phyloP scores from a whole-genome alignment of 2,329 filamentous ascomycete species.

The Blumeria hordei region DNA sequence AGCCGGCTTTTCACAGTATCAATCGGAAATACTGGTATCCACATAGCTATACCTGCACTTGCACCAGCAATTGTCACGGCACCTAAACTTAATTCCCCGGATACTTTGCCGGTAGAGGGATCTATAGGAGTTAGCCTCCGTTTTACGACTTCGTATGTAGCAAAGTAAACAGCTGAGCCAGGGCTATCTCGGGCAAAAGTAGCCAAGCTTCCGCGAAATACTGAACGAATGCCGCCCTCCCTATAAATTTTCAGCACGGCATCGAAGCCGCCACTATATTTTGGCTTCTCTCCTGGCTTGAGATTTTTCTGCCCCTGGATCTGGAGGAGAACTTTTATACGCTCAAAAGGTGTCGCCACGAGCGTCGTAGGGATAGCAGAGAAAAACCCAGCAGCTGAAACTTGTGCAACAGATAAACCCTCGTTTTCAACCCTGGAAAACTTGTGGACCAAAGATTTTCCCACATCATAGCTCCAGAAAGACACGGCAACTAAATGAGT shows the following conservation, averaged over 20 bases:
- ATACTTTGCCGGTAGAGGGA: conserved; percentile 42
- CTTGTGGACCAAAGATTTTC: conserved; percentile 62
- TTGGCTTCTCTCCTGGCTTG: conserved; percentile 72
- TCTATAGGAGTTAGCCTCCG: conserved; percentile 63
- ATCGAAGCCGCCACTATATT: conserved; percentile 68
- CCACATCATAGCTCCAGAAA: conserved; percentile 80
- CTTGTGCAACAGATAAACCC: conserved; percentile 60
- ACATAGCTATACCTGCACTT: conserved; percentile 89
- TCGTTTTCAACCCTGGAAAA: conserved; percentile 42
- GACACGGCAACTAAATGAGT: conserved; percentile 34
- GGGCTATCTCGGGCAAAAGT: conserved; percentile 87
- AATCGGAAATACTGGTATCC: conserved; percentile 94
- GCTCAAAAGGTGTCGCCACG: conserved; percentile 98
- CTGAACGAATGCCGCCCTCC: conserved; percentile 70
- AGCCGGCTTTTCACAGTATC: conserved; percentile 89
- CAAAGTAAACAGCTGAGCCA: conserved; percentile 86
- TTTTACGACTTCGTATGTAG: conserved; percentile 93
- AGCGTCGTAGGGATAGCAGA: conserved; percentile 91
- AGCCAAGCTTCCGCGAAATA: conserved; percentile 77
- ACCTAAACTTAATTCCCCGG: conserved; percentile 53
- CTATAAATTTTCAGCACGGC: conserved; percentile 84
- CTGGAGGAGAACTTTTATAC: conserved; percentile 93
- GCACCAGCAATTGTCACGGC: conserved; percentile 75
- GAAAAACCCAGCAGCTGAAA: conserved; percentile 88
- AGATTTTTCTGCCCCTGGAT: conserved; percentile 81